These are phyloP conservation scores for Ilyonectria mors-panacis DNA, from an alignment of 2,329 filamentous ascomycete species.

Conservation along the genomic window DNA sequence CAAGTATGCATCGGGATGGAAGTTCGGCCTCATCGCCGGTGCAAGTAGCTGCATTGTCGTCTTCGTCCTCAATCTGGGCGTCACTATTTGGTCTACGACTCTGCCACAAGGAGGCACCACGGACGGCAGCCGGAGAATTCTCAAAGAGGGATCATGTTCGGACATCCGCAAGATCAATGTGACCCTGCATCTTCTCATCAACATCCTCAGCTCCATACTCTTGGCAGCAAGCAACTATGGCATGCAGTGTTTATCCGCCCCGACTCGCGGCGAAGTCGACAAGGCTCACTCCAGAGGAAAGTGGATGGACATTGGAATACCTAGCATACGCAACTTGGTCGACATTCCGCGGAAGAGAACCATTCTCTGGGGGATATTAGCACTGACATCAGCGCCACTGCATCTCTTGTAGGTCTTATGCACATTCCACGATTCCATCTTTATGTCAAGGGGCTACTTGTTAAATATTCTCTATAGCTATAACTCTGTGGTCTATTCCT, in stretches of 20 bases:
- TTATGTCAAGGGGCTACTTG: not conserved
- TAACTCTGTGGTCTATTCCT: conserved; percentile 30
- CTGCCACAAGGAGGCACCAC: not conserved
- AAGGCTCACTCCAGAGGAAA: conserved; percentile 19
- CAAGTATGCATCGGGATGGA: not conserved
- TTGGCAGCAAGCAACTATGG: conserved; percentile 51
- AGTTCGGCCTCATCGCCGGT: not conserved
- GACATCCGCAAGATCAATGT: conserved; percentile 12
- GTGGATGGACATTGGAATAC: conserved; percentile 42
- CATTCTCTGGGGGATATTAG: conserved; percentile 12
- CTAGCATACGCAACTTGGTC: conserved; percentile 32
- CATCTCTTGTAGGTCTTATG: conserved; percentile 24
- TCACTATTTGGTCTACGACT: not conserved
- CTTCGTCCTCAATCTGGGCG: not conserved
- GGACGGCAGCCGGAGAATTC: not conserved
- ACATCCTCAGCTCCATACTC: conserved; percentile 31
- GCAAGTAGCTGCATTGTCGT: not conserved
- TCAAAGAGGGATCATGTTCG: conserved; percentile 21
- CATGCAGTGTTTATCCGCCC: conserved; percentile 53
- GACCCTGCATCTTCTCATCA: conserved; percentile 29
- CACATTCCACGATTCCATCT: not conserved
- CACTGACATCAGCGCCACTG: conserved; percentile 20
- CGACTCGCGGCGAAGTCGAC: conserved; percentile 51
- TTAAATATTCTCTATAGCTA: conserved; percentile 1
- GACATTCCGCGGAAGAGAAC: conserved; percentile 9